These are phyloP conservation scores for Blechomonas ayalai DNA, from an alignment of 208 protist species.

Conservation along the genomic window DNA sequence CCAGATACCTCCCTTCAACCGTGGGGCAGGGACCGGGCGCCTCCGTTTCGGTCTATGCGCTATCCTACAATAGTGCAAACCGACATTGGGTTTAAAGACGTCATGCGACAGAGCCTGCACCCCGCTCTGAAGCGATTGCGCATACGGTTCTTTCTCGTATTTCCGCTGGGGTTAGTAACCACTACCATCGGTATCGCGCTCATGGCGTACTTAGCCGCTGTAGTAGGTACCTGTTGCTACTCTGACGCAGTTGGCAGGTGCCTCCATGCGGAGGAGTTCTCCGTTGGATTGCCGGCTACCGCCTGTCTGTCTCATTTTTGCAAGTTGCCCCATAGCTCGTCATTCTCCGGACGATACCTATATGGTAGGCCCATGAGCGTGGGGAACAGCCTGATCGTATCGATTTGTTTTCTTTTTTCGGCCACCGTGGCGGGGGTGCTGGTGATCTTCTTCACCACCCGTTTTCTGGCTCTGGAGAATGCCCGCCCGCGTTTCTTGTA, in stretches of 20 bases:
- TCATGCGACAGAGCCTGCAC: constrained; percentile 37
- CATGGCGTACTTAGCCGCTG: constrained; percentile 21
- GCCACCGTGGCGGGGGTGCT: constrained; percentile 17
- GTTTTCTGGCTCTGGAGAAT: constrained; percentile 32
- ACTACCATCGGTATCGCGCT: constrained; percentile 34
- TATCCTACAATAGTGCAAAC: constrained; percentile 64
- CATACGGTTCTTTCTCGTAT: constrained; percentile 29
- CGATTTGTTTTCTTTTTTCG: constrained; percentile 31
- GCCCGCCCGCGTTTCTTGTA: constrained; percentile 35
- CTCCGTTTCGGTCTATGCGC: constrained; percentile 40
- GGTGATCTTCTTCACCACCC: constrained; percentile 49
- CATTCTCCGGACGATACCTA: constrained; percentile 15
- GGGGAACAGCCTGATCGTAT: constrained; percentile 34
- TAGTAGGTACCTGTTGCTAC: constrained; percentile 18
- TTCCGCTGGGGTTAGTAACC: constrained; percentile 26
- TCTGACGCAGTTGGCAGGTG: constrained; percentile 7
- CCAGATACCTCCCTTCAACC: too few species aligned
- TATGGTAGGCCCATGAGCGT: constrained; percentile 17
- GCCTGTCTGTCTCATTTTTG: constrained; percentile 4
- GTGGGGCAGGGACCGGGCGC: too few species aligned
- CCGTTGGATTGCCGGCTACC: background rate
- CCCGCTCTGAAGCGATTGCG: constrained; percentile 20
- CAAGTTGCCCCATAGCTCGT: background rate
- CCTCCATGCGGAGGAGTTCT: background rate
- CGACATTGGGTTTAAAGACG: constrained; percentile 24